phyloP scores from a whole-genome alignment of 768 basidiomycete species.

The Rhizopogon vulgaris region DNA sequence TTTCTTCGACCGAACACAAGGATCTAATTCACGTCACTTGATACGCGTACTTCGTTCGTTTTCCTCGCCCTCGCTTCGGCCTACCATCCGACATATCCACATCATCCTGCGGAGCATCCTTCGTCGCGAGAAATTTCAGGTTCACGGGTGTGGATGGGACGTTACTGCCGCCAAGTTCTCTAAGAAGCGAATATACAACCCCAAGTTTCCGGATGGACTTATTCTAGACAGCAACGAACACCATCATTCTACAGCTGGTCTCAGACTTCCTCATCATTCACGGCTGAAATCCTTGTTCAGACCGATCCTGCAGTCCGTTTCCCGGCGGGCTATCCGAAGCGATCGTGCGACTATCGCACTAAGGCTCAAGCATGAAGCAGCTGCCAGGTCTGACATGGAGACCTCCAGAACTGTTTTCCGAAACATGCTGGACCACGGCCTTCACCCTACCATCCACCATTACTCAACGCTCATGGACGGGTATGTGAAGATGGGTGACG shows the following conservation, averaged over 20 bases:
- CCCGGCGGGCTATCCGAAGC: slow-evolving; percentile 40
- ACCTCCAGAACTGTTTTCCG: slow-evolving; percentile 51
- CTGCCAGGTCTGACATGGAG: slow-evolving; percentile 43
- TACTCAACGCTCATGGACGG: slow-evolving; percentile 73
- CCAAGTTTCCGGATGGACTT: slow-evolving; percentile 4
- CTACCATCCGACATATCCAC: slow-evolving; percentile 54
- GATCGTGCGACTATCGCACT: slow-evolving; percentile 55
- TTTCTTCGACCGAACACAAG: slow-evolving; percentile 40
- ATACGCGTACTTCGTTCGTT: slow-evolving; percentile 42
- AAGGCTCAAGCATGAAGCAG: slow-evolving; percentile 58
- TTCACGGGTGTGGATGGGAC: slow-evolving; percentile 43
- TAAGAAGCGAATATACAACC: slow-evolving; percentile 16
- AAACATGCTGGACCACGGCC: slow-evolving; percentile 56
- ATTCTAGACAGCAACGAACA: slow-evolving; percentile 17
- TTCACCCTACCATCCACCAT: slow-evolving; percentile 70
- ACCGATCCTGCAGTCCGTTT: slow-evolving; percentile 42
- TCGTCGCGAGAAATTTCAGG: slow-evolving; percentile 43
- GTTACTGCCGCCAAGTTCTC: slow-evolving; percentile 34
- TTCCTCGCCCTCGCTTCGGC: slow-evolving; percentile 34
- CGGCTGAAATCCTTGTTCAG: slow-evolving; percentile 27
- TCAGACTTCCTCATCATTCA: slow-evolving; percentile 28
- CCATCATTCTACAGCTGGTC: slow-evolving; percentile 48
- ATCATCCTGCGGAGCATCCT: slow-evolving; percentile 46
- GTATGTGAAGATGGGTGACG: slow-evolving; percentile 54
- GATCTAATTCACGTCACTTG: slow-evolving; percentile 39